phyloP scores from a whole-genome alignment of 2,329 filamentous ascomycete species.

The Pezicula radicicola region DNA sequence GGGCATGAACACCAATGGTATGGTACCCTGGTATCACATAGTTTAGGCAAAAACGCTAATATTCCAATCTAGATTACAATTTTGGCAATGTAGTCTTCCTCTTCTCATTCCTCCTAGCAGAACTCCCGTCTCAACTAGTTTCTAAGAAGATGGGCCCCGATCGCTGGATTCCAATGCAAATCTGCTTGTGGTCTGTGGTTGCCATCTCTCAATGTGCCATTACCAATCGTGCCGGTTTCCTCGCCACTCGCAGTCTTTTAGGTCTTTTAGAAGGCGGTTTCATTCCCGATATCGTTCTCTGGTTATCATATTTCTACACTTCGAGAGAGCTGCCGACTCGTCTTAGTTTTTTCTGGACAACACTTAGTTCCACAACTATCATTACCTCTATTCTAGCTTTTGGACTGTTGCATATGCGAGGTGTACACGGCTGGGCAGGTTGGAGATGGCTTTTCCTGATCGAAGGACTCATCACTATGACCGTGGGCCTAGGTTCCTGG shows the following conservation, averaged over 20 bases:
- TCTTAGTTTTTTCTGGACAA: constrained; percentile 64
- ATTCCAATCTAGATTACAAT: constrained; percentile 18
- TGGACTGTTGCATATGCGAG: constrained; percentile 49
- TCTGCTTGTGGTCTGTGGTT: constrained; percentile 27
- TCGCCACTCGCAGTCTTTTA: constrained; percentile 43
- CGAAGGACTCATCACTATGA: constrained; percentile 51
- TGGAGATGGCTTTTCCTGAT: constrained; percentile 56
- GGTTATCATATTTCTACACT: constrained; percentile 75
- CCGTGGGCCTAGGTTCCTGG: constrained; percentile 49
- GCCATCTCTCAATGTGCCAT: constrained; percentile 31
- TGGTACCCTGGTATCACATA: background rate
- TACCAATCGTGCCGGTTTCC: constrained; percentile 32
- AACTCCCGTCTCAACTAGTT: constrained; percentile 46
- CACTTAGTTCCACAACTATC: constrained; percentile 39
- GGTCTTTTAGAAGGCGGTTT: constrained; percentile 50
- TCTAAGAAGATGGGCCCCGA: constrained; percentile 46
- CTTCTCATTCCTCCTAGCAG: constrained; percentile 38
- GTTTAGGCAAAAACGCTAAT: background rate
- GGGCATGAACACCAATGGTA: constrained; percentile 35
- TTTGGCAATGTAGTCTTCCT: constrained; percentile 36
- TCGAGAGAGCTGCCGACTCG: constrained; percentile 65
- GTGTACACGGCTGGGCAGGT: constrained; percentile 45
- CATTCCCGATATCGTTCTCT: constrained; percentile 63
- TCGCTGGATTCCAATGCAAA: constrained; percentile 48
- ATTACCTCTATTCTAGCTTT: constrained; percentile 52